Base-by-base conservation (phyloP, 768 basidiomycete species). In the Lentinula aciculospora region DNA sequence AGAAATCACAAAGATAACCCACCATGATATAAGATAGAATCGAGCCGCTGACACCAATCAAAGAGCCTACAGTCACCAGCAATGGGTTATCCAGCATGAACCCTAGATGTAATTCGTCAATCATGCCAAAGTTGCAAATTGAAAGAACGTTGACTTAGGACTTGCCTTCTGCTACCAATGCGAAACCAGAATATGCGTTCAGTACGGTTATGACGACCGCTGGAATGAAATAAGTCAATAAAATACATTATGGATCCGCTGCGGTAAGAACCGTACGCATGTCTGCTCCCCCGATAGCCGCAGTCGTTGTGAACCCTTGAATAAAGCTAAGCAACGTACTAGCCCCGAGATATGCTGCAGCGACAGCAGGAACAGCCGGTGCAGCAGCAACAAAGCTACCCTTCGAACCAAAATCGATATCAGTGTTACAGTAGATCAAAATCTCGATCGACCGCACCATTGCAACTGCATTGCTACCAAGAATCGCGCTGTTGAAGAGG, bases 21-120 rank as follows among this genome's bases (percentile, higher is more conserved):
- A 91, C 92, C 92, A 94, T 94, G 67, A 94, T 93, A 64, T 94
- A 94, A 10, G 90, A 92, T 49, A 94, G 79, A 66, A 94, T 94
- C 13, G 89, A 92, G 48, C 92, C 92, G 70, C 88, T 90, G 66
- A 94, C 92, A 37, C 92, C 92, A 58, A 94, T 94, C 48, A 94
- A 72, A 21, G 92, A 88, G 15, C 92, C 92, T 34, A 94, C 82
- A 0, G 89, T 89, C 1, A 89, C 90, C 45, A 94, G 72, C 10
- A 94, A 77, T 15, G 90, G 82, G 66, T 94, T 93, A 64, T 94
- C 89, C 62, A 94, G 69, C 92, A 94, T 94, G 66, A 94, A 91
- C 6, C 91, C 83, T 84, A 34, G 9, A 49, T 17, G 12, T 1
- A 8, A 27, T 25, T 9, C 23, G 10, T 28, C 10, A 37, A 36